Percentiles rank a stretch among this genome's conserved stretches.
Evolutionary conservation across 2,329 filamentous ascomycete species (phyloP).

Genomic region (Nigrospora osmanthi): DNA sequence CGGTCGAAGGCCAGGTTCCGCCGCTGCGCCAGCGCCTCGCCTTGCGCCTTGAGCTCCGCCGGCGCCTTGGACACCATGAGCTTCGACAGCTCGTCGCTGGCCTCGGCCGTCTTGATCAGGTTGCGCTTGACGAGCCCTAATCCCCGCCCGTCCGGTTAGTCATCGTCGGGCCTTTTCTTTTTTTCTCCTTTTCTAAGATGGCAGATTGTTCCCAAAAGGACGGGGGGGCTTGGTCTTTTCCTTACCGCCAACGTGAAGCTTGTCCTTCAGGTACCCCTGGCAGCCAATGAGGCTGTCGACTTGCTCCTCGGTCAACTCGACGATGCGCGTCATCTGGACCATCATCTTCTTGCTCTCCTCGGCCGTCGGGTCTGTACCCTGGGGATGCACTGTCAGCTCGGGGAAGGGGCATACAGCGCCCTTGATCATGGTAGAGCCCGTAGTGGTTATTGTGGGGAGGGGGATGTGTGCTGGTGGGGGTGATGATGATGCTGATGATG

Average conservation of each 20-base stretch:
- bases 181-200: too few species aligned
- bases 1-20: constrained; percentile 11
- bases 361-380: constrained; percentile 9
- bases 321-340: constrained; percentile 12
- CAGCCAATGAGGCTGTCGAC: constrained; percentile 9
- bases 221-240: too few species aligned
- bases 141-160: constrained; percentile 1
- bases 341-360: constrained; percentile 14
- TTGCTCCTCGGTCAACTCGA: constrained; percentile 14
- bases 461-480: too few species aligned
- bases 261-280: too few species aligned
- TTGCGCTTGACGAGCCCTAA: constrained; percentile 15
- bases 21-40: constrained; percentile 10
- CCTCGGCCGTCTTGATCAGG: constrained; percentile 9
- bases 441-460: too few species aligned
- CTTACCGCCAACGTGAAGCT: too few species aligned
- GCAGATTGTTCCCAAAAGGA: too few species aligned
- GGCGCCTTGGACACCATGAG: constrained; percentile 12
- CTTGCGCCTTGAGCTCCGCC: constrained; percentile 9
- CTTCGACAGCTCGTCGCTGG: constrained; percentile 8
- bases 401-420: too few species aligned
- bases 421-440: too few species aligned
- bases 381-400: too few species aligned
- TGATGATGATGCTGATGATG: too few species aligned
- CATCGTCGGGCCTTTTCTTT: too few species aligned